These are phyloP conservation scores for Calycina marina DNA, from an alignment of 2,329 filamentous ascomycete genomes.

Conservation along the genomic window DNA sequence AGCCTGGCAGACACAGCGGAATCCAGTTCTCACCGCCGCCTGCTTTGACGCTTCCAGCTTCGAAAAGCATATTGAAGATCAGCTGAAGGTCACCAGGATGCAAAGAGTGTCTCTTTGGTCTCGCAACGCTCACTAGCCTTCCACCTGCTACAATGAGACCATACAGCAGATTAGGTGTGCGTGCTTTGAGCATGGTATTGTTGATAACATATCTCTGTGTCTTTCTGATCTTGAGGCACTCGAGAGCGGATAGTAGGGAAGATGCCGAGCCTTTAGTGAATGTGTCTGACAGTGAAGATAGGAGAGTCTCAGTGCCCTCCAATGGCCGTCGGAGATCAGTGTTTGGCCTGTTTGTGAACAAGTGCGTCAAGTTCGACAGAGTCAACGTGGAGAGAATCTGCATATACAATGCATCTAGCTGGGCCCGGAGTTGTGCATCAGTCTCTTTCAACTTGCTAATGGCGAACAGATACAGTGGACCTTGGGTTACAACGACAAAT, in stretches of 20 bases:
- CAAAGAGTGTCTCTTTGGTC: slow-evolving; percentile 86
- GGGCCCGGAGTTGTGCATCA: slow-evolving; percentile 70
- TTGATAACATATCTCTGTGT: slow-evolving; percentile 77
- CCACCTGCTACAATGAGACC: slow-evolving; percentile 88
- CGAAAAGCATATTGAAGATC: slow-evolving; percentile 99
- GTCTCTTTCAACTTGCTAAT: slow-evolving; percentile 89
- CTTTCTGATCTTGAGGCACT: slow-evolving; percentile 86
- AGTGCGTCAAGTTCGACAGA: slow-evolving; percentile 67
- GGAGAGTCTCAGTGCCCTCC: slow-evolving; percentile 77
- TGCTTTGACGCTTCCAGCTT: slow-evolving; percentile 80
- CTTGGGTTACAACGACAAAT: slow-evolving; percentile 75
- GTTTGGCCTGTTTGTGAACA: slow-evolving; percentile 85
- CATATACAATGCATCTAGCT: slow-evolving; percentile 93
- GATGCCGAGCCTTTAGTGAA: slow-evolving; percentile 90
- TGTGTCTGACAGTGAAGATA: slow-evolving; percentile 85
- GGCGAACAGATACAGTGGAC: slow-evolving; percentile 81
- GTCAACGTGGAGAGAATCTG: slow-evolving; percentile 94
- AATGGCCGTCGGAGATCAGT: slow-evolving; percentile 82
- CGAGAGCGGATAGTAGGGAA: slow-evolving; percentile 73
- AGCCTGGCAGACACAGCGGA: slow-evolving; percentile 84
- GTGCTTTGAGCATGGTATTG: slow-evolving; percentile 67
- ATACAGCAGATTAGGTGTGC: slow-evolving; percentile 70
- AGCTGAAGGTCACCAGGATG: slow-evolving; percentile 92
- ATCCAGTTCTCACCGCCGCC: slow-evolving; percentile 97
- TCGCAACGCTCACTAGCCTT: slow-evolving; percentile 82